phyloP scores from a whole-genome alignment of 1,139 yeast species.

The Yamadazyma atlantica region DNA sequence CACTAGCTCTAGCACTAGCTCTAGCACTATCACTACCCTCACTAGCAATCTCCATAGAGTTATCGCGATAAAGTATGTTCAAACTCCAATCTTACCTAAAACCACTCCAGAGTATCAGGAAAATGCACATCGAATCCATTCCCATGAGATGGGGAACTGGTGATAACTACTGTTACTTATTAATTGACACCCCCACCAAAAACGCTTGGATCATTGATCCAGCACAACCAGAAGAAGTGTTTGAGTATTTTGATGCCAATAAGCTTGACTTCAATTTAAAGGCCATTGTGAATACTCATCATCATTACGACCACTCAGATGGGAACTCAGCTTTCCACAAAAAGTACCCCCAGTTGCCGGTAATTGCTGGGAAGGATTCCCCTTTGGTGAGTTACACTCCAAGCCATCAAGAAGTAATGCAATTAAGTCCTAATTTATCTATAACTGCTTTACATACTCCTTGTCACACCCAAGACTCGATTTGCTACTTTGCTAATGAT shows the following conservation, averaged over 20 bases:
- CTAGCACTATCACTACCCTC: too few species aligned
- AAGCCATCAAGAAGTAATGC: constrained; percentile 56
- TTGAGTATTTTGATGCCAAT: constrained; percentile 22
- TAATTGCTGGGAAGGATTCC: constrained; percentile 86
- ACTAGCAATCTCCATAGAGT: too few species aligned
- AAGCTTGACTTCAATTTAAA: constrained; percentile 43
- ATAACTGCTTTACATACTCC: constrained; percentile 92
- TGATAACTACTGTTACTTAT: constrained; percentile 82
- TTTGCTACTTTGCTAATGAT: constrained; percentile 80
- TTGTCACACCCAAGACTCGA: constrained; percentile 95
- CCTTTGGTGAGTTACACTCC: constrained; percentile 72
- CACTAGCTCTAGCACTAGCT: too few species aligned
- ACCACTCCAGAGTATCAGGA: too few species aligned
- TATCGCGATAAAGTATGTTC: too few species aligned
- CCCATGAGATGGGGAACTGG: constrained; percentile 97
- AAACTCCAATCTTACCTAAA: too few species aligned
- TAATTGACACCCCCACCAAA: constrained; percentile 65
- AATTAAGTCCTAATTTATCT: constrained; percentile 61
- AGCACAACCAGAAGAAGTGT: constrained; percentile 71
- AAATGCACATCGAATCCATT: constrained; percentile 77
- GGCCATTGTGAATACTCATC: constrained; percentile 92
- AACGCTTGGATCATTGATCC: constrained; percentile 90
- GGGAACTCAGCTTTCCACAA: constrained; percentile 62
- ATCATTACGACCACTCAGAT: constrained; percentile 91
- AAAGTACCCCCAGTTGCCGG: constrained; percentile 54